A percentile compares a stretch with the other conserved stretches of the same genome.
These are phyloP conservation scores for Hyaloscypha bicolor DNA, from an alignment of 495 filamentous ascomycete species.

Conservation along the genomic window DNA sequence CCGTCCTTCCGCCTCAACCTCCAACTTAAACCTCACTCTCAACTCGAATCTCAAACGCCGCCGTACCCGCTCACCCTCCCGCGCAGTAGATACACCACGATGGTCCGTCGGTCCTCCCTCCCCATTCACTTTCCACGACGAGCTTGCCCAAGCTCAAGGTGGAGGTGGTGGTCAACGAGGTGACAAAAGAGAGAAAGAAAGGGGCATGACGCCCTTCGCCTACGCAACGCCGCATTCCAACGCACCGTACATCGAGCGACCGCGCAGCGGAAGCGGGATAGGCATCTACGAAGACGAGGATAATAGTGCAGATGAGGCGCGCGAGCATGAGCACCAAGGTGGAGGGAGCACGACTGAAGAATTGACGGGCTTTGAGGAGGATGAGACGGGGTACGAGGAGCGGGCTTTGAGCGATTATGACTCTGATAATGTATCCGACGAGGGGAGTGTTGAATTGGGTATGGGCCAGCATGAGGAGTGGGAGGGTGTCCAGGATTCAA, in stretches of 20 bases:
- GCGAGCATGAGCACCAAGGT: slow-evolving; percentile 14
- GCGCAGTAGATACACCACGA: slow-evolving; percentile 48
- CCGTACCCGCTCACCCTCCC: slow-evolving; percentile 40
- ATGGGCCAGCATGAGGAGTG: slow-evolving; percentile 26
- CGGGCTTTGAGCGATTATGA: slow-evolving; percentile 27
- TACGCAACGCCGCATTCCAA: slow-evolving; percentile 60
- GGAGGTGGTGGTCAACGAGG: not conserved
- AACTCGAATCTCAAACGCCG: slow-evolving; percentile 25
- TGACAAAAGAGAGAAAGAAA: slow-evolving; percentile 22
- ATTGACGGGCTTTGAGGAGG: slow-evolving; percentile 5
- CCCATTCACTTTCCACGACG: slow-evolving; percentile 36
- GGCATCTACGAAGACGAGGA: slow-evolving; percentile 28
- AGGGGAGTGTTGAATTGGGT: not conserved
- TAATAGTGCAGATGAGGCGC: slow-evolving; percentile 18
- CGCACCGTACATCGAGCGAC: slow-evolving; percentile 36
- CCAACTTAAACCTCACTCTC: not conserved
- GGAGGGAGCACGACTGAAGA: slow-evolving; percentile 36
- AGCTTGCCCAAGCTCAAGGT: slow-evolving; percentile 21
- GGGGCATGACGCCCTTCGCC: slow-evolving; percentile 48
- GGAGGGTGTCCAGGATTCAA: slow-evolving; percentile 29
- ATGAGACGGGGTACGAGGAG: slow-evolving; percentile 25
- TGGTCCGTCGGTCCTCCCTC: slow-evolving; percentile 43
- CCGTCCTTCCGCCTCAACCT: slow-evolving; percentile 11
- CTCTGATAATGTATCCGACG: not conserved
- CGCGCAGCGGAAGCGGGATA: slow-evolving; percentile 16